Evolutionary conservation across 2,329 filamentous ascomycete genomes (phyloP).

Genomic region (Ophiostoma sp.): DNA sequence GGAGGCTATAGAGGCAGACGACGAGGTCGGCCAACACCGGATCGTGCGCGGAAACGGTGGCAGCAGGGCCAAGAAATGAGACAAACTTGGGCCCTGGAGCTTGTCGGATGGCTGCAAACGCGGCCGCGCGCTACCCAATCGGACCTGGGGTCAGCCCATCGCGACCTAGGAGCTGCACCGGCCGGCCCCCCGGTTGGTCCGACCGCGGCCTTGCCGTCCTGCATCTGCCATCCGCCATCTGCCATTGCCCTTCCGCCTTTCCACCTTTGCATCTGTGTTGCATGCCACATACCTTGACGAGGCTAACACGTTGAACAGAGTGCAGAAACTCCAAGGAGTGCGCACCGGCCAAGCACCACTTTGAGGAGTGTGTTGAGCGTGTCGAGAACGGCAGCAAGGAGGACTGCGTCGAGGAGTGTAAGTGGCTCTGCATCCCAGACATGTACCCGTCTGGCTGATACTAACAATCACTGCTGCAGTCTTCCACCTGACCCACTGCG

Average conservation of each 20-base stretch:
- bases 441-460: conserved; percentile 15
- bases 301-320: conserved; percentile 51
- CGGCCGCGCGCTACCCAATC: neutral
- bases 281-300: neutral
- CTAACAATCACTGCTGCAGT: conserved; percentile 47
- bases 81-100: neutral
- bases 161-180: no score
- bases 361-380: conserved; percentile 94
- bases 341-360: conserved; percentile 90
- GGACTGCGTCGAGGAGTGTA: conserved; percentile 99
- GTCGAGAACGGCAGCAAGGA: conserved; percentile 79
- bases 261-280: no score
- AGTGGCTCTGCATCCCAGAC: conserved; percentile 34
- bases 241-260: neutral
- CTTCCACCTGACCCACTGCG: conserved; percentile 98
- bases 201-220: neutral
- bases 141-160: neutral
- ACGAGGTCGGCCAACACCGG: neutral
- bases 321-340: conserved; percentile 85
- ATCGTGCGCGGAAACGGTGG: neutral
- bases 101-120: no score
- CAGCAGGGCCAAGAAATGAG: no score
- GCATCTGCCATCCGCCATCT: neutral
- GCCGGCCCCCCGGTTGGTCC: no score
- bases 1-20: neutral